These are phyloP conservation scores for Vigna hirtella DNA, from an alignment of 306 rosid species.

Conservation along the genomic window DNA sequence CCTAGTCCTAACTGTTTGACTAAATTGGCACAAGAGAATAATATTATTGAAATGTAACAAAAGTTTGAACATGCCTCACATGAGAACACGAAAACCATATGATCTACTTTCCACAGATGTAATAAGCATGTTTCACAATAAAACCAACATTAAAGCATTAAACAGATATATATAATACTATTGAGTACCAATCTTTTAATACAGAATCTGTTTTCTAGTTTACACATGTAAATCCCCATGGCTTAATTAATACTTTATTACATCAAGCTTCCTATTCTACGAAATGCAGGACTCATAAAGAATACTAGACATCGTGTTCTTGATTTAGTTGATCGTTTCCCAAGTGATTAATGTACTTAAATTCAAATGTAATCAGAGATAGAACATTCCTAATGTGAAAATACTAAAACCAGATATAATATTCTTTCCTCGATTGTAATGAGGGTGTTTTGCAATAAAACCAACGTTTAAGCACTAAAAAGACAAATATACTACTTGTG, in stretches of 20 bases:
- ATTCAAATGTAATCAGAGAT: background rate
- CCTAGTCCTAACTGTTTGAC: background rate
- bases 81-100: constrained; percentile 20
- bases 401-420: constrained; percentile 31
- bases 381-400: constrained; percentile 1
- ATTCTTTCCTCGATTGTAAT: constrained; percentile 22
- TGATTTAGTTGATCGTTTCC: no score
- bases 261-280: no score
- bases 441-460: background rate
- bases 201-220: background rate
- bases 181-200: background rate
- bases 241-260: no score
- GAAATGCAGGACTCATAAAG: no score
- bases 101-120: constrained; percentile 10
- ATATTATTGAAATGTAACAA: background rate
- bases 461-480: constrained; percentile 15
- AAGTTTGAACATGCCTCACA: constrained; percentile 5
- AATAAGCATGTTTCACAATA: background rate
- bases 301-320: no score
- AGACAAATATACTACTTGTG: background rate
- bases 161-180: background rate
- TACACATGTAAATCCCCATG: background rate
- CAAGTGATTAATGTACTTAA: no score
- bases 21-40: background rate
- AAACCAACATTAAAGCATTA: constrained; percentile 17